Evolutionary conservation across 192 early-diverging fungal genomes (phyloP).

Genomic region (Entomortierella chlamydospora): DNA sequence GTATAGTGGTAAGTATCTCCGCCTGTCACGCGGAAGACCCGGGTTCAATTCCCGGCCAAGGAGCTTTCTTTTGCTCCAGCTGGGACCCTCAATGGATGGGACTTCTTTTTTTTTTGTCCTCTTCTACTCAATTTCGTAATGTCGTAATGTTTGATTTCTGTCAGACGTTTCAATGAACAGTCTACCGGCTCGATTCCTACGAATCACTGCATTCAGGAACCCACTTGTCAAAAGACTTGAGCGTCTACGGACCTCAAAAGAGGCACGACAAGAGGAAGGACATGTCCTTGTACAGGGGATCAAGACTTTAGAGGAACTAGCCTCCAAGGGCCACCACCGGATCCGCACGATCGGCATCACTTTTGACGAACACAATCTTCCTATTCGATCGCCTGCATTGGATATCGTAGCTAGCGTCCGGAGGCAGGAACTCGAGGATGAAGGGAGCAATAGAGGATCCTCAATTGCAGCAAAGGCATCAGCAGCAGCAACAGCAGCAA

Average conservation of each 20-base stretch:
- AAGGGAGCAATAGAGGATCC: not conserved
- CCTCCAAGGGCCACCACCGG: conserved; percentile 21
- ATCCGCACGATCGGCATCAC: conserved; percentile 48
- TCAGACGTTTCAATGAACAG: conserved; percentile 13
- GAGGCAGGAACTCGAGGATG: not conserved
- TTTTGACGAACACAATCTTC: conserved; percentile 22
- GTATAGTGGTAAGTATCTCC: too few relatives aligned
- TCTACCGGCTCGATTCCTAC: conserved; percentile 26
- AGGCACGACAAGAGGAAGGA: conserved; percentile 19
- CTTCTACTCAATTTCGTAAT: too few relatives aligned
- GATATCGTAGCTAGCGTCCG: conserved; percentile 17
- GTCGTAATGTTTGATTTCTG: too few relatives aligned
- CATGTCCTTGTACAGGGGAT: conserved; percentile 47
- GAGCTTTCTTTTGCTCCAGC: too few relatives aligned
- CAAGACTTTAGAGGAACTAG: conserved; percentile 44
- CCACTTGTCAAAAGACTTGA: conserved; percentile 34
- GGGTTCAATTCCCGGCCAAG: too few relatives aligned
- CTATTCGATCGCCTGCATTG: conserved; percentile 31
- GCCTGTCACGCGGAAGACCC: too few relatives aligned
- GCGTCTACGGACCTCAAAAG: conserved; percentile 29
- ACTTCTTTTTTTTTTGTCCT: too few relatives aligned
- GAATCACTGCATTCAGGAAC: conserved; percentile 29
- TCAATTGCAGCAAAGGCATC: not conserved
- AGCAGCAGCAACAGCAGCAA: not conserved
- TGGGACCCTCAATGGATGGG: too few relatives aligned